Evolutionary conservation across 2,329 filamentous ascomycete species (phyloP), one percentile per base, ranked within the genome.

Genomic region (Fusarium sp.): DNA sequence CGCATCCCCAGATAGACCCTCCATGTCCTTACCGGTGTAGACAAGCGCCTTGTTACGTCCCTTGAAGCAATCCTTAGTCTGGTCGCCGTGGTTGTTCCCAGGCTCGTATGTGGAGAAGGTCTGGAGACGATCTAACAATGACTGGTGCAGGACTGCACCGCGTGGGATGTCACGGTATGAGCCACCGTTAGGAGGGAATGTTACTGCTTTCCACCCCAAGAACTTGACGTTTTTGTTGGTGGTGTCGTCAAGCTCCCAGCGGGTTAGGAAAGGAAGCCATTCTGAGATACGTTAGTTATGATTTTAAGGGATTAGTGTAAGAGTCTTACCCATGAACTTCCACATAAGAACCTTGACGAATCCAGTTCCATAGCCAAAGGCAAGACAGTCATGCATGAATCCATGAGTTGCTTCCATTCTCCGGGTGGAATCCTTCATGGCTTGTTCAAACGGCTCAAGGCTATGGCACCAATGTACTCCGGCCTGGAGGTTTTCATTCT

Each of bases 251-350:
- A 82, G 70, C 44, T 82, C 80, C 78, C 78, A 81, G 5, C 81
- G 79, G 0, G 77, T 80, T 39, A 82, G 75, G 56, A 80, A 67
- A 1, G 81, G 81, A 2, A 81, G 67, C 54, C 70, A 78, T 75
- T 82, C 81, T 79, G 46, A 5, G 5, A 19, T 4, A 8, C n/a
- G 56, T 61, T 30, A 32, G 56, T 57, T 4, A 57, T 52, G 30
- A 7, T n/a, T 19, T 25, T 7, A 7, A 35, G 2, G 4, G 20
- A 30, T 5, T 9, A 2, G 2, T 0, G 2, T 11, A 5, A 4
- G 4, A 2, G 4, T 80, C 27, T 76, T 71, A 82, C 80, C 81
- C 77, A 82, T 77, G 35, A 81, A 76, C 44, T 79, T 81, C 81
- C 81, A 82, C 13, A 82, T 46, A 14, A 82, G 54, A 2, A 82